Conservation (phyloP, 495 filamentous ascomycete genomes). For the Aspergillus mulundensis region DNA sequence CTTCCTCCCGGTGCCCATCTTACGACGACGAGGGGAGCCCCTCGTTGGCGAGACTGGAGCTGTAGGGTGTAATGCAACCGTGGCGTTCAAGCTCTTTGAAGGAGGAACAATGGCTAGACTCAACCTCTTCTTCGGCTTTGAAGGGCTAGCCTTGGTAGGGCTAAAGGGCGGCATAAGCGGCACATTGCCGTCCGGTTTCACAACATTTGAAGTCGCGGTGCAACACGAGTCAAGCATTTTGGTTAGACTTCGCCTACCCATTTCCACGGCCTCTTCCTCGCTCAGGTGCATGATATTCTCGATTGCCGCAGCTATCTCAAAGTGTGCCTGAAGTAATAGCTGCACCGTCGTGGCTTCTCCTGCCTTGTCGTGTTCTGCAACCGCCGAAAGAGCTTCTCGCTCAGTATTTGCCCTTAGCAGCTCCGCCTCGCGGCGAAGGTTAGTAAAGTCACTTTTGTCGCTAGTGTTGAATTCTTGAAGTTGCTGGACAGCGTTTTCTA, state of each 20-base stretch:
- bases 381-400: conserved; percentile 70
- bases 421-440: conserved; percentile 76
- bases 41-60: conserved; percentile 54
- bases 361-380: conserved; percentile 78
- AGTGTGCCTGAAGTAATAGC: conserved; percentile 79
- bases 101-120: conserved; percentile 40
- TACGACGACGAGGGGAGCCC: conserved; percentile 76
- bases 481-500: conserved; percentile 78
- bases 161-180: conserved; percentile 56
- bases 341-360: conserved; percentile 76
- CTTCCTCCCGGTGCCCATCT: conserved; percentile 66
- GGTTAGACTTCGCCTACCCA: conserved; percentile 72
- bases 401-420: conserved; percentile 78
- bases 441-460: conserved; percentile 68
- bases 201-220: conserved; percentile 68
- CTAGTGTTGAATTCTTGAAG: conserved; percentile 68
- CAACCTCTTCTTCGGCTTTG: conserved; percentile 68
- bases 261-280: conserved; percentile 73
- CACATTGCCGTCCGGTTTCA: conserved; percentile 83
- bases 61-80: conserved; percentile 34
- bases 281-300: conserved; percentile 74
- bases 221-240: conserved; percentile 75
- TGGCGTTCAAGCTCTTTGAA: conserved; percentile 23
- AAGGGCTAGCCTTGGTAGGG: conserved; percentile 64
- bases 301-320: conserved; percentile 81